Conservation (phyloP, 139 green algal genomes). For the Choricystis sp. region DNA sequence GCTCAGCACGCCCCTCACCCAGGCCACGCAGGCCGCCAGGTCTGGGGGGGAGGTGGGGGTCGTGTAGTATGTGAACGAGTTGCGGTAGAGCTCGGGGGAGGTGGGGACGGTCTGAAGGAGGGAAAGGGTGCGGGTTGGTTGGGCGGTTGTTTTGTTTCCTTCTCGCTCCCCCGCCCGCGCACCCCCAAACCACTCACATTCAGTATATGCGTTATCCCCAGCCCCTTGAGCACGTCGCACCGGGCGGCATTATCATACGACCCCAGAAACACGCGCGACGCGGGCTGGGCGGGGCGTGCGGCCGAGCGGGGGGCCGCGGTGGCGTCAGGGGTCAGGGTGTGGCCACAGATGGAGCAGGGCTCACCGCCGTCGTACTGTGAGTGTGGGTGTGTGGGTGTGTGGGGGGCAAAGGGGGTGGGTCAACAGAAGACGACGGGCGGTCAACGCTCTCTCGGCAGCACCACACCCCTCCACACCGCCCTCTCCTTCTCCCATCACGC, state of each 20-base stretch:
- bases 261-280: conserved; percentile 51
- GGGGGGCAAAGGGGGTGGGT: too few species aligned
- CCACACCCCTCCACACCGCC: not conserved
- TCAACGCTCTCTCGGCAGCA: too few species aligned
- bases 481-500: conserved; percentile 1
- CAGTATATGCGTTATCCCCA: conserved; percentile 69
- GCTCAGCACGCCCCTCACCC: conserved; percentile 17
- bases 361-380: conserved; percentile 58
- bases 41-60: conserved; percentile 27
- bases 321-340: conserved; percentile 26
- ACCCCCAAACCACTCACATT: conserved; percentile 43
- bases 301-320: conserved; percentile 8
- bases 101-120: conserved; percentile 59
- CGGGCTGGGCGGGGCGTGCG: not conserved
- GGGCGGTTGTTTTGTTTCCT: not conserved
- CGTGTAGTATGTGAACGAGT: conserved; percentile 79
- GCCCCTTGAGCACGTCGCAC: conserved; percentile 61
- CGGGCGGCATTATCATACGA: conserved; percentile 77
- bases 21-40: conserved; percentile 54
- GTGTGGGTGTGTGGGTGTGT: not conserved
- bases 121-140: not conserved
- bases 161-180: not conserved
- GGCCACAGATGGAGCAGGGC: conserved; percentile 60
- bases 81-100: conserved; percentile 69
- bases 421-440: too few species aligned